phyloP scores from a whole-genome alignment of 2,329 filamentous ascomycete genomes.

The Blastomyces gilchristii region DNA sequence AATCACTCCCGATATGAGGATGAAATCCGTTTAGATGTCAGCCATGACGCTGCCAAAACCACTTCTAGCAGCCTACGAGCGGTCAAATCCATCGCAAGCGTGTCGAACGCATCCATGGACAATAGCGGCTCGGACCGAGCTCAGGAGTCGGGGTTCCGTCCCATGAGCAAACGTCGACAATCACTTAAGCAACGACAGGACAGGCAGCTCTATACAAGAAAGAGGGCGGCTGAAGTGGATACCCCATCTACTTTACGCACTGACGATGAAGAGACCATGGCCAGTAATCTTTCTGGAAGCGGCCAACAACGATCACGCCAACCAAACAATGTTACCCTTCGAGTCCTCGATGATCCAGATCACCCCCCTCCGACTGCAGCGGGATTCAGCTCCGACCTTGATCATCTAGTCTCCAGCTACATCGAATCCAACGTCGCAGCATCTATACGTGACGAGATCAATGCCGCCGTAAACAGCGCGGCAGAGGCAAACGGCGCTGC shows the following conservation, averaged over 20 bases:
- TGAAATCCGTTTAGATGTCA: constrained; percentile 50
- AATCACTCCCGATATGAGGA: constrained; percentile 47
- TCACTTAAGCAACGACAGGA: constrained; percentile 83
- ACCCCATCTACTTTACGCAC: constrained; percentile 51
- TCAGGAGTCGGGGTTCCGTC: constrained; percentile 50
- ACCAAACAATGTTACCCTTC: constrained; percentile 45
- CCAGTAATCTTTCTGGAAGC: constrained; percentile 42
- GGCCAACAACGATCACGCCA: constrained; percentile 52
- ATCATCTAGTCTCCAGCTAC: constrained; percentile 68
- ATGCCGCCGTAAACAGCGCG: constrained; percentile 54
- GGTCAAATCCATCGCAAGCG: constrained; percentile 81
- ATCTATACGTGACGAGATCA: constrained; percentile 67
- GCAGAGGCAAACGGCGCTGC: constrained; percentile 56
- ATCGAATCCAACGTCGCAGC: constrained; percentile 65
- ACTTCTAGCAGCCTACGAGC: constrained; percentile 78
- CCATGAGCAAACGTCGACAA: constrained; percentile 59
- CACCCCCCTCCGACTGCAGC: constrained; percentile 50
- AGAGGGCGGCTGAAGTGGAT: constrained; percentile 51
- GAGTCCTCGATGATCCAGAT: constrained; percentile 59
- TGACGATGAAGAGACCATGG: constrained; percentile 48
- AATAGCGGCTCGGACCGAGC: constrained; percentile 47
- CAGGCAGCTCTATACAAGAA: constrained; percentile 77
- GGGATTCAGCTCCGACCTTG: constrained; percentile 62
- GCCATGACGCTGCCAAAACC: constrained; percentile 53
- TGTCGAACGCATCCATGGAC: constrained; percentile 63